Evolutionary conservation across 805 yeast species (phyloP).

Genomic region (Wickerhamomyces rabaulensis): DNA sequence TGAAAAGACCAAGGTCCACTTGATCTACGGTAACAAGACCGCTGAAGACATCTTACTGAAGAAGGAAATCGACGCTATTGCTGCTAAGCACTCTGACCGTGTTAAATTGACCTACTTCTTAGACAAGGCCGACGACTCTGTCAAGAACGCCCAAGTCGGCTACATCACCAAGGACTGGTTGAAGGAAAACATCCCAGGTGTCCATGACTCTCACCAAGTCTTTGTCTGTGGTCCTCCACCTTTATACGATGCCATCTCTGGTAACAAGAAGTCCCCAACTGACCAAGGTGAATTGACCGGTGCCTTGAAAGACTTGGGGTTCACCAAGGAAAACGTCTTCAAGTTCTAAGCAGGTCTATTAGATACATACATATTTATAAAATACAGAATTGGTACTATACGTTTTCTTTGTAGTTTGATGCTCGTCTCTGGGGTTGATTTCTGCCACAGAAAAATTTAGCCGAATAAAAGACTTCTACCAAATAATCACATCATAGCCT

Average conservation of each 20-base stretch:
- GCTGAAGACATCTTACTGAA: slow-evolving; percentile 78
- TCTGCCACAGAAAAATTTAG: too few species aligned
- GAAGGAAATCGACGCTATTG: slow-evolving; percentile 68
- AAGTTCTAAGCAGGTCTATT: slow-evolving; percentile 53
- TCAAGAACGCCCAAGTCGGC: slow-evolving; percentile 61
- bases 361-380: neutral
- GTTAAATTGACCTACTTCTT: slow-evolving; percentile 75
- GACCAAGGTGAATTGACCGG: slow-evolving; percentile 97
- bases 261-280: slow-evolving; percentile 73
- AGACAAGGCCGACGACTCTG: slow-evolving; percentile 45
- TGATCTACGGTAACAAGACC: slow-evolving; percentile 76
- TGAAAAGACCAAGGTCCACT: slow-evolving; percentile 84
- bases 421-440: too few species aligned
- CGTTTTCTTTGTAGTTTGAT: neutral
- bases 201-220: slow-evolving; percentile 64
- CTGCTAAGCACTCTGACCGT: slow-evolving; percentile 67
- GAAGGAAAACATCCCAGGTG: slow-evolving; percentile 52
- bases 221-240: slow-evolving; percentile 97
- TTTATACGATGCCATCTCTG: slow-evolving; percentile 82
- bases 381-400: too few species aligned
- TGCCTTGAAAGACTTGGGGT: slow-evolving; percentile 82
- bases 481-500: too few species aligned
- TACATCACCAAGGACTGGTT: slow-evolving; percentile 74
- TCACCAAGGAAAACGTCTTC: slow-evolving; percentile 79
- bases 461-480: too few species aligned